Evolutionary conservation across 345 rosid species (phyloP).

Genomic region (Camelina sativa): DNA sequence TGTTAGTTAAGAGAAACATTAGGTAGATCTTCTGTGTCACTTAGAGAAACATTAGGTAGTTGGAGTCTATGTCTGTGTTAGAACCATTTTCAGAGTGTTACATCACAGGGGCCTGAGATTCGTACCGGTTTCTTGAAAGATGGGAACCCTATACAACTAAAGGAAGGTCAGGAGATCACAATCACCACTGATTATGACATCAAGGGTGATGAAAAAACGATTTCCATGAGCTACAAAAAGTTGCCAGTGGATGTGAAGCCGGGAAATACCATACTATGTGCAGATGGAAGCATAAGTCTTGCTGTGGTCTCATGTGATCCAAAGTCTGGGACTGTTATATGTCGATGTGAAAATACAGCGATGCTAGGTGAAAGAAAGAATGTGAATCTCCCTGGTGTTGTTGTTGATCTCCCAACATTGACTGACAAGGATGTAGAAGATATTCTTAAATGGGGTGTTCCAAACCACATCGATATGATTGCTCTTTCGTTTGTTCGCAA

Average conservation of each 20-base stretch:
- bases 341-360: constrained; percentile 59
- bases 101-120: constrained; percentile 33
- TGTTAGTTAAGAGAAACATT: not conserved
- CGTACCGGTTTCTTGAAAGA: constrained; percentile 39
- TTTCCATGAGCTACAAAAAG: constrained; percentile 83
- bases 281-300: constrained; percentile 76
- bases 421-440: constrained; percentile 65
- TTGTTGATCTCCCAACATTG: constrained; percentile 63
- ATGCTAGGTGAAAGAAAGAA: constrained; percentile 63
- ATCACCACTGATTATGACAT: constrained; percentile 66
- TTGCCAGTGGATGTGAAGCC: constrained; percentile 69
- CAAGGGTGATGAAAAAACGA: constrained; percentile 65
- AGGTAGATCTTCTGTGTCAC: not conserved
- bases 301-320: constrained; percentile 65
- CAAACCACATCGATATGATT: constrained; percentile 60
- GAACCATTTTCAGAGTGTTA: not conserved
- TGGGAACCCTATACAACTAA: constrained; percentile 56
- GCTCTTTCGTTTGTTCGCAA: constrained; percentile 61
- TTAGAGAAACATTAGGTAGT: constrained; percentile 1
- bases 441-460: constrained; percentile 60
- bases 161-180: constrained; percentile 58
- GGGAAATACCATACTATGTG: constrained; percentile 67
- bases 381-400: constrained; percentile 63
- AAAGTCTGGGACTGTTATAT: constrained; percentile 59
- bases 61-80: not conserved